Percentiles rank a stretch among this genome's conserved stretches.
These are phyloP conservation scores for Hortiboletus campestris DNA, from an alignment of 768 basidiomycete species.

Conservation along the genomic window DNA sequence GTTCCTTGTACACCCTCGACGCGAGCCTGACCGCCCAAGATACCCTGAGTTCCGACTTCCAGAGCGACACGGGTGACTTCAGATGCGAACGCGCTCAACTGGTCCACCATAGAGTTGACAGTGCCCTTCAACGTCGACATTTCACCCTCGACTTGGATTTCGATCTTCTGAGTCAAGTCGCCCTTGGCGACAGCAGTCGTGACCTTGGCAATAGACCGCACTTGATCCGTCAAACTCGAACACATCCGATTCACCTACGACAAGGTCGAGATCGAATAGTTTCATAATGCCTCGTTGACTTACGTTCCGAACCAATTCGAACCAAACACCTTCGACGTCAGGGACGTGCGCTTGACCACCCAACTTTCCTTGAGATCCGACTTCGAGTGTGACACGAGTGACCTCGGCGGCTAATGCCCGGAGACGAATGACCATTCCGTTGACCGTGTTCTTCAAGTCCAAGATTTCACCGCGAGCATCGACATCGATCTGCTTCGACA, in stretches of 20 bases:
- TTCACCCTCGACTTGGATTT: constrained; percentile 85
- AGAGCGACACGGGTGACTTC: constrained; percentile 82
- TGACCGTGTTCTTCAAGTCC: constrained; percentile 67
- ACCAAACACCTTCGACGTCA: constrained; percentile 91
- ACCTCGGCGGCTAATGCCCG: constrained; percentile 79
- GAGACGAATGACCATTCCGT: constrained; percentile 48
- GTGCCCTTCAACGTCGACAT: constrained; percentile 83
- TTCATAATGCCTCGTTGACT: constrained; percentile 16
- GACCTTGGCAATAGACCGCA: constrained; percentile 79
- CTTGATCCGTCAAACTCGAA: constrained; percentile 74
- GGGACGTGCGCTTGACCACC: constrained; percentile 87
- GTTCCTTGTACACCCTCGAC: constrained; percentile 92
- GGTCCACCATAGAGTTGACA: constrained; percentile 95
- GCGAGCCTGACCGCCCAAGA: constrained; percentile 85
- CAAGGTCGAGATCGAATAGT: constrained; percentile 8
- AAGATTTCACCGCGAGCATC: constrained; percentile 89
- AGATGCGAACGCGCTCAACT: constrained; percentile 79
- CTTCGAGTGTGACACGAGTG: constrained; percentile 80
- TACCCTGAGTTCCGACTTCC: constrained; percentile 90
- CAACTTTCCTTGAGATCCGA: constrained; percentile 85
- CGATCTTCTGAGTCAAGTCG: constrained; percentile 90
- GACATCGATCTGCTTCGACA: constrained; percentile 89
- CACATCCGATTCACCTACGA: constrained; percentile 76
- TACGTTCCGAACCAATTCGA: constrained; percentile 75
- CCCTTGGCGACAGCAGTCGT: constrained; percentile 90